Conservation (phyloP, 176 grass and related monocot genomes). For the Oryza australiensis region DNA sequence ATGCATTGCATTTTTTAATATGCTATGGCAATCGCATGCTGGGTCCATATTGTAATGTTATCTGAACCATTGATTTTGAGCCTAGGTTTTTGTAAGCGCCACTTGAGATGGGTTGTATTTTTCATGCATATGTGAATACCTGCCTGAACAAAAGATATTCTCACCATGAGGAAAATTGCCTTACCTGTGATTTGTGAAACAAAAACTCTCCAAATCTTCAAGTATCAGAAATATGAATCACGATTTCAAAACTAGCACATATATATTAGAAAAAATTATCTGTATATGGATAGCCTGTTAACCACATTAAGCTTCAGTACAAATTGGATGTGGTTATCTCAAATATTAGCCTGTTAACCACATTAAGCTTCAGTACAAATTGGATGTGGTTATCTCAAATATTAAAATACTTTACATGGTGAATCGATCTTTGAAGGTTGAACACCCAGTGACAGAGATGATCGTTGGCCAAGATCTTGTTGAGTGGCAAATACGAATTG, state of each 20-base stretch:
- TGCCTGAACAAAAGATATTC: neutral
- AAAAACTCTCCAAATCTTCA: neutral
- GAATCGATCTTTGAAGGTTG: conserved; percentile 65
- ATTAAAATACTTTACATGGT: conserved; percentile 2
- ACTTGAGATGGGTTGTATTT: conserved; percentile 1
- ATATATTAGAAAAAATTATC: neutral
- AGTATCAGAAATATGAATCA: neutral
- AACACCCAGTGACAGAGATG: conserved; percentile 97
- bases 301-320: neutral
- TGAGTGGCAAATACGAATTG: conserved; percentile 98
- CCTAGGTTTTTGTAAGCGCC: neutral
- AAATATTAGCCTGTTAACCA: neutral
- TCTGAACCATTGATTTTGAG: neutral
- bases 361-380: neutral
- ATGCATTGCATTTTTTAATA: conserved; percentile 15
- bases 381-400: neutral
- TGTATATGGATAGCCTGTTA: neutral
- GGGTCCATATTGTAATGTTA: neutral
- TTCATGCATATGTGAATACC: too few species aligned
- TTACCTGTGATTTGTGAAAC: neutral
- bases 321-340: neutral
- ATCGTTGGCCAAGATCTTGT: conserved; percentile 97
- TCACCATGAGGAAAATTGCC: neutral
- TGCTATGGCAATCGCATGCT: neutral
- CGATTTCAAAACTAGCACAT: neutral